A percentile compares a stretch with the other conserved stretches of the same genome.
phyloP scores from a whole-genome alignment of 768 basidiomycete species.

The Tylopilus rubrobrunneus region DNA sequence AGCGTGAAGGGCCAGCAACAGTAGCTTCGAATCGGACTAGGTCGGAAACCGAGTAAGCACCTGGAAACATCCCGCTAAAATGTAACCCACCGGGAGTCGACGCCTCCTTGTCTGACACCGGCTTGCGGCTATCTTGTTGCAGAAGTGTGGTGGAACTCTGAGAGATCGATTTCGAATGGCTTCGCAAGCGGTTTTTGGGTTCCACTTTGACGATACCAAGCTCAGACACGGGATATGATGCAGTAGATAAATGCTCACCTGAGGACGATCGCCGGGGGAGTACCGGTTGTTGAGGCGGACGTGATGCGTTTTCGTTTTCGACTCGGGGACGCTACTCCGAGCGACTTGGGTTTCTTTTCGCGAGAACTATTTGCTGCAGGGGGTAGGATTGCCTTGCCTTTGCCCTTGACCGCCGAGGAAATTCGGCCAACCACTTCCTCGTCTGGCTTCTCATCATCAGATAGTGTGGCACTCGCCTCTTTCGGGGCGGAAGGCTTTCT shows the following conservation, averaged over 20 bases:
- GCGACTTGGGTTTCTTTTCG: slow-evolving; percentile 13
- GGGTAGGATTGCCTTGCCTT: slow-evolving; percentile 13
- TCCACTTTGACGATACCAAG: slow-evolving; percentile 3
- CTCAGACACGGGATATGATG: slow-evolving; percentile 5
- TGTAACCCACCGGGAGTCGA: slow-evolving; percentile 13
- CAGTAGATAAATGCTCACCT: slow-evolving; percentile 20
- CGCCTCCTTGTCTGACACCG: not conserved
- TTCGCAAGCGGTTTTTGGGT: slow-evolving; percentile 6
- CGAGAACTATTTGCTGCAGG: not conserved
- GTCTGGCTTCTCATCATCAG: not conserved
- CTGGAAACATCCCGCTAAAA: not conserved
- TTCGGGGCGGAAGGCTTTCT: not conserved
- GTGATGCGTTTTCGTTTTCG: slow-evolving; percentile 23
- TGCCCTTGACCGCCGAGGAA: slow-evolving; percentile 9
- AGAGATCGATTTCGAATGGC: slow-evolving; percentile 4
- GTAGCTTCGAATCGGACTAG: slow-evolving; percentile 9
- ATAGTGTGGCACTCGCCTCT: not conserved
- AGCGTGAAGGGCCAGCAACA: slow-evolving; percentile 9
- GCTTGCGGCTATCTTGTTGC: slow-evolving; percentile 3
- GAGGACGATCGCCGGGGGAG: slow-evolving; percentile 7
- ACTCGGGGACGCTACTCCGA: slow-evolving; percentile 8
- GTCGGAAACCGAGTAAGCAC: slow-evolving; percentile 4
- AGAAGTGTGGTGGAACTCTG: not conserved
- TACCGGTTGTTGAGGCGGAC: slow-evolving; percentile 14
- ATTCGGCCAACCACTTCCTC: slow-evolving; percentile 1